Base-by-base conservation (phyloP, 805 yeast species). In the Nakazawaea holstii region DNA sequence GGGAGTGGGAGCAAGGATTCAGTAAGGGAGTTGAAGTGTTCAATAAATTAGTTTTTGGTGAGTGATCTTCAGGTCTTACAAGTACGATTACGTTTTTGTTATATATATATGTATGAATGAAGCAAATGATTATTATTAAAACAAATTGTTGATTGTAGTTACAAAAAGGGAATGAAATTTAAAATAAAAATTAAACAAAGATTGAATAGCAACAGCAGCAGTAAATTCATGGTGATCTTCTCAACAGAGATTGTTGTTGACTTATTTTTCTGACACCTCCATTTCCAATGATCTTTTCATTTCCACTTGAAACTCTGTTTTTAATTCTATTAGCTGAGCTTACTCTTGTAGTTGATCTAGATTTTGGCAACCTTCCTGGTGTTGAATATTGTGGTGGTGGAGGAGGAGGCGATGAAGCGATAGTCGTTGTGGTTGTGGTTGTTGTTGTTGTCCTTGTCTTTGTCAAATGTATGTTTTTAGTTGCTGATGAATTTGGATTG, bases 1-100 rank as follows among this genome's bases (percentile, higher is more conserved):
- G 97, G 96, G 96, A 87, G 64, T 92, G 88, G 85, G 89, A 84
- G 27, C 95, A 85, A 55, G 97, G 96, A 0, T 90, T 79, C 58
- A 78, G 77, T 43, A 74, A 76, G 41, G 97, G 89, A 0, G 54
- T 78, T 31, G 62, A 64, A 33, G 71, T 70, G 43, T 81, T 73
- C 50, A 52, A 49, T 14, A 6, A 28, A 24, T 27, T 35, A 39
- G 39, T 35, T 8, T 33, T 35, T 35, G 45, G 39, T 11, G 24
- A 20, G 5, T 20, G 24, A 20, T 20, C 24, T 5, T 20, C 5
- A 20, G 24, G 24, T n/a, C 24, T 20, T 20, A 20, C 24, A 20
- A 20, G 24, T 5, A 20, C 24, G 24, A 20, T 20, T 20, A 20
- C 24, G 5, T 3, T 20, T n/a, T n/a, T n/a, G n/a, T n/a, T n/a